Evolutionary conservation across 2,329 filamentous ascomycete genomes (phyloP), one percentile per base, ranked within the genome.

Genomic region (Fusarium ambrosium): DNA sequence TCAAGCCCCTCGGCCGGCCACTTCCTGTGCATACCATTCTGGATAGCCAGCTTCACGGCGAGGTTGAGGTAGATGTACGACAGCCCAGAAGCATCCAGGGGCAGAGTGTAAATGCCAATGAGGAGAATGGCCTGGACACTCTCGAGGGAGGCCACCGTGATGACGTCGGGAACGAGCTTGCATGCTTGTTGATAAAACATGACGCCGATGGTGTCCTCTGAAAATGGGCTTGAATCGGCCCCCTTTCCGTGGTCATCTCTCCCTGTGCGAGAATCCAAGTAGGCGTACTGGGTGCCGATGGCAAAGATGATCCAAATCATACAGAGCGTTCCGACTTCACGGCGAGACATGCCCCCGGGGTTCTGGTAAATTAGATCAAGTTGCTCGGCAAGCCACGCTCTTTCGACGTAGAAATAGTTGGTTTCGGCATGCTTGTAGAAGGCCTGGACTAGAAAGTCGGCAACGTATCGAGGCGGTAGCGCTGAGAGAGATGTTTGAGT

Each of bases 1-100:
- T 87, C 86, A 13, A 89, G 81, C 0, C 83, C 85, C 60, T 86
- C 84, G 2, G 85, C 86, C 2, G 84, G 81, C 67, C 86, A 87
- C 64, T 83, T 86, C 59, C 89, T 83, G 72, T 91, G 89, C 88
- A 91, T 89, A 11, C 89, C 89, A 75, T 90, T 90, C 70, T 90
- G 88, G 16, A 90, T 89, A 2, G 88, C 89, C 68, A 91, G 81
- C 69, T 89, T 89, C 48, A 90, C 81, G 2, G 88, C 87, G 14
- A 91, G 78, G 8, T 88, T 88, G 56, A 90, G 83, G 71, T 91
- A 91, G 4, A 88, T 88, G 72, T 90, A 91, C 3, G 87, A 87
- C 22, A 90, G 79, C 0, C 89, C 89, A 2, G 88, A 88, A 0
- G 89, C 86, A 76, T 91, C 89, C 0, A 90, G 82, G 0, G 89